Base-by-base conservation (phyloP, 2,329 filamentous ascomycete species). In the Gremmenia infestans region DNA sequence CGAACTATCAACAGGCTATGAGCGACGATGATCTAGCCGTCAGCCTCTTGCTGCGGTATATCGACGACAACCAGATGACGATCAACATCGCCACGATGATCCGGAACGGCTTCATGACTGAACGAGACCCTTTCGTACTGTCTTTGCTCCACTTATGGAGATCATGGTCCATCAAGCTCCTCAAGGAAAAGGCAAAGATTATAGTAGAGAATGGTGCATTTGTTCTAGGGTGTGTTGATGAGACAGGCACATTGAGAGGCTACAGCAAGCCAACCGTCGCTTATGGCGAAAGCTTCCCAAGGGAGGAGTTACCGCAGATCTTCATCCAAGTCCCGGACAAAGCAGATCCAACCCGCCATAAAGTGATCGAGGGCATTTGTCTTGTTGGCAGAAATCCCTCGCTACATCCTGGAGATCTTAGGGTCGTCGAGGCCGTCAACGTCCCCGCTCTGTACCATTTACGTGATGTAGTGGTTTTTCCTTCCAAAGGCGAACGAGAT, bases 181-280 rank as follows among this genome's bases (percentile, higher is more conserved):
- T 99, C 17, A 97, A 96, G 64, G 91, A 97, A 63, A 97, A 97
- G 65, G 91, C 93, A 0, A 87, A 88, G 28, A 90, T 99, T 45
- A 79, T 85, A 2, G 81, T 99, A 9, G 85, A 91, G 6, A 74
- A 93, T 56, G 91, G 93, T 1, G 92, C 91, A 0, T 96, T 95
- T 67, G 78, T 97, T 0, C 81, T 97, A 6, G 94, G 93, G 3
- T 91, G 89, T 59, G 83, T 93, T 5, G 94, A 99, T 63, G 94
- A 99, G 71, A 93, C 88, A 0, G 80, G 76, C 1, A 87, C 80
- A 0, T 73, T 99, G 8, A 79, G 83, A 58, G 94, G 94, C 0
- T 84, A 96, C 65, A 83, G 75, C 35, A 71, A 78, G n/a, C 70
- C 77, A 45, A 70, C 67, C 23, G 68, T 70, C 2, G 56, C 64